Base-by-base conservation (phyloP, 73 alveolate species). In the Uronychia setigera region DNA sequence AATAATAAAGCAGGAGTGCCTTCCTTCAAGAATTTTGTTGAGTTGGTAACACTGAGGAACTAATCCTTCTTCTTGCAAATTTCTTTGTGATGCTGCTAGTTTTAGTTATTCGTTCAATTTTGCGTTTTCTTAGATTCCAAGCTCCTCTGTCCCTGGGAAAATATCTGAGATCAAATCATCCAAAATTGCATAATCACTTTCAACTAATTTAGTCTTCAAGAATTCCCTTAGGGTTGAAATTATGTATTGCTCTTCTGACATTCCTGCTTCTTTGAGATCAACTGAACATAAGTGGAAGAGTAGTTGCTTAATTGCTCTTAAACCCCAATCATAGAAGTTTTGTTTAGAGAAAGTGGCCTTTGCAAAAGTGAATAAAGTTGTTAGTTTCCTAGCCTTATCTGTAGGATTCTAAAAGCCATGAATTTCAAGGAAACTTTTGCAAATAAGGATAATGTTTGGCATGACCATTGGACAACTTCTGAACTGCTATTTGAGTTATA, bases 391-490 rank as follows among this genome's bases (percentile, higher is more conserved):
- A 9, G 96, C 67, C 25, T 89, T 74, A 1, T 74, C 89, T 28
- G 78, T 92, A 77, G 79, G 80, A 59, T 97, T 88, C 57, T 94
- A 92, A 88, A 96, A 97, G n/a, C 99, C 99, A 83, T 97, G 98
- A 67, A 96, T 79, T 92, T 93, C 87, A 57, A 98, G 97, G 83
- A 96, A 96, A 85, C 97, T 98, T 90, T 98, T 99, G 87, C 99
- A 95, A 90, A 99, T 98, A 80, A 97, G 92, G 80, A 97, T 98
- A 85, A 97, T 90, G 82, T 98, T 99, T 0, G 99, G 99, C 34
- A 96, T 99, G 99, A 99, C 98, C 99, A 99, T 99, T 33, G 99
- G 99, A 87, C 98, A 98, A 0, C 99, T 99, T 87, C 99, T 96
- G 93, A 98, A 98, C 58, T 98, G 93, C 11, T 99, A 97, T 74